Evolutionary conservation across 192 early-diverging fungal genomes (phyloP).

Genomic region (Cetraspora pellucida): DNA sequence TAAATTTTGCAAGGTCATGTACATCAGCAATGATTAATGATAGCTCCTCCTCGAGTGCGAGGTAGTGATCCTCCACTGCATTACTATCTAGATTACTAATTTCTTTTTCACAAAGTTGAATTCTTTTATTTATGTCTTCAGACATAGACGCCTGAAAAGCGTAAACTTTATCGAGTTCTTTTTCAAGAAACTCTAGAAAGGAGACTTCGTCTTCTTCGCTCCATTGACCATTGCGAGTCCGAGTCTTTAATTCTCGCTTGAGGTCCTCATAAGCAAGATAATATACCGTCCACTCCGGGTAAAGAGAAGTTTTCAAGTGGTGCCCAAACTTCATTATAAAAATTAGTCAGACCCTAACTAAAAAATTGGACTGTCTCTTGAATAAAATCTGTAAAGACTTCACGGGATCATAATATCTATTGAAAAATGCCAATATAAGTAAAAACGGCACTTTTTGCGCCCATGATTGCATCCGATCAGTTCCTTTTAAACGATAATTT

Average conservation of each 20-base stretch:
- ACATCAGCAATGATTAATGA: conserved; percentile 79
- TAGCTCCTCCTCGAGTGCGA: conserved; percentile 69
- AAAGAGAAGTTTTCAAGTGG: conserved; percentile 76
- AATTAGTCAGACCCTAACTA: too few relatives aligned
- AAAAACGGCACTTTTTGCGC: too few relatives aligned
- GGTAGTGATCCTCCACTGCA: conserved; percentile 63
- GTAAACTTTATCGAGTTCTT: conserved; percentile 91
- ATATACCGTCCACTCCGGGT: conserved; percentile 86
- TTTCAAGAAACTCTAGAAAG: conserved; percentile 84
- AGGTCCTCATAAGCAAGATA: conserved; percentile 83
- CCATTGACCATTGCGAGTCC: conserved; percentile 58
- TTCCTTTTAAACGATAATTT: too few relatives aligned
- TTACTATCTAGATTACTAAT: conserved; percentile 58
- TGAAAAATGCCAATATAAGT: too few relatives aligned
- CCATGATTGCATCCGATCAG: too few relatives aligned
- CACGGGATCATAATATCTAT: too few relatives aligned
- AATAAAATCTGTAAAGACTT: too few relatives aligned
- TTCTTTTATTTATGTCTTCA: conserved; percentile 71
- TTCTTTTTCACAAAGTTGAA: conserved; percentile 67
- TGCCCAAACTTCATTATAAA: conserved; percentile 89
- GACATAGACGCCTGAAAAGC: conserved; percentile 76
- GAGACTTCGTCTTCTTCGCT: conserved; percentile 81
- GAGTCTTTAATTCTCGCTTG: conserved; percentile 78
- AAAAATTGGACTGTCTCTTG: too few relatives aligned
- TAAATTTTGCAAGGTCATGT: conserved; percentile 83